Base-by-base conservation (phyloP, 345 rosid genomes). In the Kernera saxatilis region DNA sequence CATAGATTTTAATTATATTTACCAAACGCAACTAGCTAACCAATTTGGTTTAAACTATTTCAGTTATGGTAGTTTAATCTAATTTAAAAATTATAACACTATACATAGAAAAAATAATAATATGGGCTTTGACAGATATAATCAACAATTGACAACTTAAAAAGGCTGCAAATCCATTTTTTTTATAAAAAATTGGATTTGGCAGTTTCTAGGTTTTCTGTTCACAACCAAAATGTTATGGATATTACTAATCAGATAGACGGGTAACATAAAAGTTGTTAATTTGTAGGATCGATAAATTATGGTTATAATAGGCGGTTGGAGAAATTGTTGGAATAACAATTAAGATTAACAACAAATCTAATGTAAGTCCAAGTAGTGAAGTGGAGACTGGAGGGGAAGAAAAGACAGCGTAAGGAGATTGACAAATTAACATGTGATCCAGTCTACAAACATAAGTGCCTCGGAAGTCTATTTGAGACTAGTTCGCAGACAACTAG, bases 401-500 rank as follows among this genome's bases (percentile, higher is more conserved):
- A 22, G 45, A 49, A 64, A 27, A 39, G 30, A 39, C 27, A 67
- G 40, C 40, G 6, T 13, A 29, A 68, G 44, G 27, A 30, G 73
- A 29, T 45, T 57, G 66, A 44, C 60, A 49, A 27, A n/a, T n/a
- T n/a, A n/a, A 39, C 6, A 50, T 50, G 44, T 50, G 14, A n/a
- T 23, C 50, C 10, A 37, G 52, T 70, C 67, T 48, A 58, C 51
- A 60, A 60, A 70, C 68, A 49, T 49, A 8, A 49, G 27, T 18
- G 51, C 51, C 33, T 22, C 4, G 41, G 18, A 19, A 32, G 29
- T 63, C 41, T 13, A 60, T 41, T 3, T 71, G 18, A 71, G 61
- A 51, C 61, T 50, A 39, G 62, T 40, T 50, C 26, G 13, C 33
- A 50, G 69, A 71, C 69, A 71, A 61, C 69, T 61, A 71, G 40